These are phyloP conservation scores for Colletotrichum higginsianum DNA, from an alignment of 2,329 filamentous ascomycete genomes.

Conservation along the genomic window DNA sequence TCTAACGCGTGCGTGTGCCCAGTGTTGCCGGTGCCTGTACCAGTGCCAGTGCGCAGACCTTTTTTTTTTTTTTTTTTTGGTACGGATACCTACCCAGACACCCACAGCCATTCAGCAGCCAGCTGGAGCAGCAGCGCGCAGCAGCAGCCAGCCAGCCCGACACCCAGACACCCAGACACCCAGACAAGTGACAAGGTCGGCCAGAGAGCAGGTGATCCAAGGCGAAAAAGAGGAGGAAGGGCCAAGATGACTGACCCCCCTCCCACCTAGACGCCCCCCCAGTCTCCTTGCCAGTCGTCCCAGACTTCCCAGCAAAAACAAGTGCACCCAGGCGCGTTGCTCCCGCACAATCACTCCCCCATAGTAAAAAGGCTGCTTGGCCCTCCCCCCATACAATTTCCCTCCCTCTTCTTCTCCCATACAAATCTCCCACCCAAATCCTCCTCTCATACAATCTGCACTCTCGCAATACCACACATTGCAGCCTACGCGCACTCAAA, in stretches of 20 bases:
- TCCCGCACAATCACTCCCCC: slow-evolving; percentile 72
- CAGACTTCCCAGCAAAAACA: slow-evolving; percentile 46
- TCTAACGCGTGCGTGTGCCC: slow-evolving; percentile 16
- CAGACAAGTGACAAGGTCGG: slow-evolving; percentile 16
- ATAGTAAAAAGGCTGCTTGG: slow-evolving; percentile 76
- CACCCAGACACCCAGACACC: slow-evolving; percentile 15
- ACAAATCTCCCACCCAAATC: slow-evolving; percentile 72
- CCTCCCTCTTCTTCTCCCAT: slow-evolving; percentile 72
- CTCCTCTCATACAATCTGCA: slow-evolving; percentile 65
- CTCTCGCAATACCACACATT: slow-evolving; percentile 60
- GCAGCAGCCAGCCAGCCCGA: slow-evolving; percentile 15
- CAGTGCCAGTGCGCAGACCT: slow-evolving; percentile 36
- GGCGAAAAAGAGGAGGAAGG: slow-evolving; percentile 22
- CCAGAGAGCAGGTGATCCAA: slow-evolving; percentile 18
- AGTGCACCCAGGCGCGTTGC: slow-evolving; percentile 53
- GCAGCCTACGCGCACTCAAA: slow-evolving; percentile 45
- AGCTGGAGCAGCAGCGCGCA: slow-evolving; percentile 18
- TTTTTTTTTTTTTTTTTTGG: slow-evolving; percentile 17
- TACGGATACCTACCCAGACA: slow-evolving; percentile 27
- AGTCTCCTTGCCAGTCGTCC: slow-evolving; percentile 48
- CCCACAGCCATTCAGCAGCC: slow-evolving; percentile 37
- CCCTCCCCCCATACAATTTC: slow-evolving; percentile 69
- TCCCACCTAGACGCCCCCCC: slow-evolving; percentile 12
- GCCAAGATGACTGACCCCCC: slow-evolving; percentile 27
- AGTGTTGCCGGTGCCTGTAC: slow-evolving; percentile 21